Conservation (phyloP, 2,329 filamentous ascomycete species). For the Incumbomyces lentus region DNA sequence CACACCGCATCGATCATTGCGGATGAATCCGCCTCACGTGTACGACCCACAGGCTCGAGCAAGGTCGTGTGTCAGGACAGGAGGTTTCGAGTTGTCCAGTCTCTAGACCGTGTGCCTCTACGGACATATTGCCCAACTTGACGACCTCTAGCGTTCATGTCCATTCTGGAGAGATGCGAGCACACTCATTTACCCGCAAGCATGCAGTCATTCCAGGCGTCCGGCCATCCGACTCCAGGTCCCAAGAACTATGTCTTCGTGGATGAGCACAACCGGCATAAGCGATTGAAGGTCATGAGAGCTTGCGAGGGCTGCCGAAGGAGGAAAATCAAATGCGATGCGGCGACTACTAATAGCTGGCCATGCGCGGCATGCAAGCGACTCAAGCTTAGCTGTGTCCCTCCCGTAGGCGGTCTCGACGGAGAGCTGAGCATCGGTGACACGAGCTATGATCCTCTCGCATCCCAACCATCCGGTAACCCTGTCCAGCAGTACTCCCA, state of each 20-base stretch:
- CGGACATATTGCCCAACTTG: not conserved
- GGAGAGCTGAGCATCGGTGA: constrained; percentile 31
- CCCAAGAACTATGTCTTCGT: constrained; percentile 85
- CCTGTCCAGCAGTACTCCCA: constrained; percentile 2
- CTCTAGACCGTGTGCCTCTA: not conserved
- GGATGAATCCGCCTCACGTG: not conserved
- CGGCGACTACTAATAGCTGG: constrained; percentile 94
- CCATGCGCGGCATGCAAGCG: constrained; percentile 89
- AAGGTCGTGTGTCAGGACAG: not conserved
- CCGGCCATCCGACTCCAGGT: constrained; percentile 13
- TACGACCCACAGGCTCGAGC: constrained; percentile 1
- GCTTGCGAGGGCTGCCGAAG: constrained; percentile 91
- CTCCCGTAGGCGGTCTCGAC: constrained; percentile 71
- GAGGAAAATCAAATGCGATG: constrained; percentile 96
- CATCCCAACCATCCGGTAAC: not conserved
- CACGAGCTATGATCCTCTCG: constrained; percentile 5
- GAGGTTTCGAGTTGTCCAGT: not conserved
- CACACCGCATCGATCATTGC: not conserved
- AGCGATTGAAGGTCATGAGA: constrained; percentile 94
- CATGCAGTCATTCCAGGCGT: constrained; percentile 18
- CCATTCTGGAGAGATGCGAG: constrained; percentile 4
- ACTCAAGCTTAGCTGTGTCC: constrained; percentile 85
- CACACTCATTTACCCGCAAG: constrained; percentile 11
- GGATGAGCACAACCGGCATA: constrained; percentile 96
- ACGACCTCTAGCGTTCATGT: constrained; percentile 4